phyloP scores from a whole-genome alignment of 2,329 filamentous ascomycete genomes.

The Leptographium procerum region DNA sequence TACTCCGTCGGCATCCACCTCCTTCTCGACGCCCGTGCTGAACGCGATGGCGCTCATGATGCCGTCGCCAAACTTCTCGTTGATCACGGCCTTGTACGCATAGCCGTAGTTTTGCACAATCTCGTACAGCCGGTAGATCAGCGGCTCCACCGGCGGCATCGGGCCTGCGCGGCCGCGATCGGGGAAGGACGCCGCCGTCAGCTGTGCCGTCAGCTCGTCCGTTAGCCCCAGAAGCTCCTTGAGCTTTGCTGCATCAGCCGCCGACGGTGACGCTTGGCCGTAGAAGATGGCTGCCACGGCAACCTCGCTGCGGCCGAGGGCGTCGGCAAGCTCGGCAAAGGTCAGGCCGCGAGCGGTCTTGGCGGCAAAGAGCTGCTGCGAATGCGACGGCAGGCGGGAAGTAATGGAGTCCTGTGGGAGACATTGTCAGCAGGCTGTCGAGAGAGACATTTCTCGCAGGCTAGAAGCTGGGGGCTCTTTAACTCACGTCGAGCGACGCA shows the following conservation, averaged over 20 bases:
- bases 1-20: constrained; percentile 71
- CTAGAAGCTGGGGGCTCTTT: too few relatives aligned
- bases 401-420: constrained; percentile 48
- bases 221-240: constrained; percentile 43
- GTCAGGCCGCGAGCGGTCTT: constrained; percentile 66
- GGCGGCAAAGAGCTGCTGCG: constrained; percentile 64
- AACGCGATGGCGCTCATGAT: constrained; percentile 97
- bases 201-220: constrained; percentile 37
- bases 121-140: constrained; percentile 88
- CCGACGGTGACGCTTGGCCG: constrained; percentile 47
- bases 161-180: constrained; percentile 69
- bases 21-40: constrained; percentile 84
- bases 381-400: constrained; percentile 58
- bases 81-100: constrained; percentile 87
- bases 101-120: constrained; percentile 96
- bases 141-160: constrained; percentile 74
- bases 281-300: constrained; percentile 85
- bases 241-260: constrained; percentile 45
- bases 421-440: not conserved
- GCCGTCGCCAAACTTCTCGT: constrained; percentile 88
- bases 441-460: not conserved
- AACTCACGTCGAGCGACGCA: constrained; percentile 27
- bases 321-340: constrained; percentile 66
- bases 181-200: constrained; percentile 50
- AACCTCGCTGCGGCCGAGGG: constrained; percentile 69